These are phyloP conservation scores for Leccinum obscurum DNA, from an alignment of 768 basidiomycete genomes.

Conservation along the genomic window DNA sequence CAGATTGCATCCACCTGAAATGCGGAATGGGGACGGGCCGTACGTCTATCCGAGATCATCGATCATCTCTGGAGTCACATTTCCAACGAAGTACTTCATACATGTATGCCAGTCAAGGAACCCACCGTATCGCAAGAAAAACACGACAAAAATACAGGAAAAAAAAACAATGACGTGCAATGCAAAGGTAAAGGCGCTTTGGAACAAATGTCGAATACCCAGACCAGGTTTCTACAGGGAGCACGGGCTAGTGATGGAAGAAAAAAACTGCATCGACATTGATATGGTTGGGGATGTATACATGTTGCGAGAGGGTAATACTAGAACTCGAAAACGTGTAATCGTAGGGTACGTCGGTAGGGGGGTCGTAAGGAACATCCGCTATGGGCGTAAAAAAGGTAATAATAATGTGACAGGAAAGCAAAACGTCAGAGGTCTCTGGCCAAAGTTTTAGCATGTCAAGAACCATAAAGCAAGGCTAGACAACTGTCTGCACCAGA, in stretches of 20 bases:
- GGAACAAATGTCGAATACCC: background rate
- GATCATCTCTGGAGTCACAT: background rate
- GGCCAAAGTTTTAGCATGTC: background rate
- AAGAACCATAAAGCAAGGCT: background rate
- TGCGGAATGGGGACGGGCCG: background rate
- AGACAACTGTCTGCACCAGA: background rate
- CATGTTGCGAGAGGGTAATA: background rate
- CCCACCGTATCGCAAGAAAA: background rate
- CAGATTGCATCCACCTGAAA: background rate
- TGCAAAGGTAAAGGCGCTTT: background rate
- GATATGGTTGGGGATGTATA: background rate
- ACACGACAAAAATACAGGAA: background rate
- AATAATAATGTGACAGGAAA: constrained; percentile 6
- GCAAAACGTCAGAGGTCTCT: background rate
- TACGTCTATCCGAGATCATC: background rate
- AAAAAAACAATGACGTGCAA: background rate
- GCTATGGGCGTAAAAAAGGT: background rate
- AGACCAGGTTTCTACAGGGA: background rate
- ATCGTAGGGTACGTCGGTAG: constrained; percentile 5
- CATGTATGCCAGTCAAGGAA: background rate
- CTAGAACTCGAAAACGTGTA: constrained; percentile 3
- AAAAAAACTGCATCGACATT: background rate
- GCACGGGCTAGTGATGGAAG: background rate
- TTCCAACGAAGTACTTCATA: too few relatives aligned
- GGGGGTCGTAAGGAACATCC: constrained; percentile 1